Evolutionary conservation across 2,329 filamentous ascomycete genomes (phyloP).

Genomic region (Stachybotrys chartarum): DNA sequence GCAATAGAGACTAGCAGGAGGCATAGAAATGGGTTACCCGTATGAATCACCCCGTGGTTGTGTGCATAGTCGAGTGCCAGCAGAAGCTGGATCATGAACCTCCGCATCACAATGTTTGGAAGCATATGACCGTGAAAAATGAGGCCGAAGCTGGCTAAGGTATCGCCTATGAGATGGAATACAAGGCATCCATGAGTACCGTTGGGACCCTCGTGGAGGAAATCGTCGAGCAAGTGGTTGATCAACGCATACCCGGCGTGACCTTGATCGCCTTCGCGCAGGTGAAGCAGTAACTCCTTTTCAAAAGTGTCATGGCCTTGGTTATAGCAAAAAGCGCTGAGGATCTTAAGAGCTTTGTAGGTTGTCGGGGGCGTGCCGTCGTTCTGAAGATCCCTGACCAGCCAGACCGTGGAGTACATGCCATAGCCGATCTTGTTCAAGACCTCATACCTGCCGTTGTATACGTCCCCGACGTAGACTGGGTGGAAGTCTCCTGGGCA

Average conservation of each 20-base stretch:
- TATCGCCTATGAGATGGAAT: slow-evolving; percentile 19
- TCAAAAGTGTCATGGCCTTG: slow-evolving; percentile 9
- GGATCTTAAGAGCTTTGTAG: slow-evolving; percentile 13
- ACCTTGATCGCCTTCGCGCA: slow-evolving; percentile 5
- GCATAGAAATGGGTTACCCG: slow-evolving; percentile 5
- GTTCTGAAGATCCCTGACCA: slow-evolving; percentile 4
- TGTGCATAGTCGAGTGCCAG: slow-evolving; percentile 13
- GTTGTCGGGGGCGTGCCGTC: no score
- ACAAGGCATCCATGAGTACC: slow-evolving; percentile 21
- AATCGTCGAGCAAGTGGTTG: slow-evolving; percentile 12
- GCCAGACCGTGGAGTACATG: slow-evolving; percentile 11
- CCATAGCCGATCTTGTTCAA: slow-evolving; percentile 13
- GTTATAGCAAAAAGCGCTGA: slow-evolving; percentile 11
- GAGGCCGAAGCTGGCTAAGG: slow-evolving; percentile 9
- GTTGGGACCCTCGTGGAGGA: slow-evolving; percentile 20
- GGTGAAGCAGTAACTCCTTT: slow-evolving; percentile 8
- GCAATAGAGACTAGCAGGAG: no score
- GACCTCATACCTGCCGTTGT: slow-evolving; percentile 4
- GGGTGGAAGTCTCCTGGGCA: slow-evolving; percentile 7
- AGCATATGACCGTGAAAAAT: slow-evolving; percentile 8
- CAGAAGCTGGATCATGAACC: slow-evolving; percentile 9
- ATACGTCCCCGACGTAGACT: slow-evolving; percentile 9
- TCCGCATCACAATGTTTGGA: slow-evolving; percentile 7
- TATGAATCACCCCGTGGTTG: slow-evolving; percentile 11
- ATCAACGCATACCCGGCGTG: slow-evolving; percentile 4